Percentiles rank a stretch among this genome's conserved stretches.
phyloP scores from a whole-genome alignment of 2,329 filamentous ascomycete genomes.

The Huntiella omanensis region DNA sequence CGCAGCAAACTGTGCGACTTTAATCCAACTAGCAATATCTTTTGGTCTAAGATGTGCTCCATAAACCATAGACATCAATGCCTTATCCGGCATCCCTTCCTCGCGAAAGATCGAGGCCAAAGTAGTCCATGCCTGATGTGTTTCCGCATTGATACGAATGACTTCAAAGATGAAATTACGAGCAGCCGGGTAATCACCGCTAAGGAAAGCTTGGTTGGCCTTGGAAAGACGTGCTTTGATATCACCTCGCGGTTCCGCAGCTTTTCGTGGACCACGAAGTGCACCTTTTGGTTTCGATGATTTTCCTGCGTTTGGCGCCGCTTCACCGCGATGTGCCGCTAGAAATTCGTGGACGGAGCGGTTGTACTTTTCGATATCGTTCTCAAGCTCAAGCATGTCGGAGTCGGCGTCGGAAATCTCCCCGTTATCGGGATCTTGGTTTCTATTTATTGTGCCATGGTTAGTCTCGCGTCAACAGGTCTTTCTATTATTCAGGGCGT shows the following conservation, averaged over 20 bases:
- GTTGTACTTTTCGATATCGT: constrained; percentile 25
- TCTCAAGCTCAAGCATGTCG: constrained; percentile 25
- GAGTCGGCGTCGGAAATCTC: constrained; percentile 25
- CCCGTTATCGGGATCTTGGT: constrained; percentile 8
- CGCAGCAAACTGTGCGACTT: constrained; percentile 37
- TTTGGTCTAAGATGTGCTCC: constrained; percentile 45
- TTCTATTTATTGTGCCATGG: background rate
- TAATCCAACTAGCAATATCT: constrained; percentile 38
- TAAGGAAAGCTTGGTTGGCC: constrained; percentile 50
- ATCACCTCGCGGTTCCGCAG: constrained; percentile 49
- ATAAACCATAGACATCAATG: constrained; percentile 39
- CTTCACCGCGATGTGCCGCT: constrained; percentile 17
- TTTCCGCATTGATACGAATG: constrained; percentile 50
- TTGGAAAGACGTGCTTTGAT: constrained; percentile 49
- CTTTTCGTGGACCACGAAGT: constrained; percentile 32
- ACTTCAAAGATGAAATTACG: constrained; percentile 40
- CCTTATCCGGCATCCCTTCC: constrained; percentile 35
- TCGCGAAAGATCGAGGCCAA: constrained; percentile 43
- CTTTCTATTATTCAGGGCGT: background rate
- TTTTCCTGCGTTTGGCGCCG: background rate
- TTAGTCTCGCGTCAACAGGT: too few species aligned
- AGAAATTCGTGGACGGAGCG: constrained; percentile 24
- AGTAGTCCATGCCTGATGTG: constrained; percentile 44
- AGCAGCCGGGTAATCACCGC: constrained; percentile 40
- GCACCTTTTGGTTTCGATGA: constrained; percentile 13